phyloP scores from a whole-genome alignment of 345 rosid species.

The Brassica rapa region DNA sequence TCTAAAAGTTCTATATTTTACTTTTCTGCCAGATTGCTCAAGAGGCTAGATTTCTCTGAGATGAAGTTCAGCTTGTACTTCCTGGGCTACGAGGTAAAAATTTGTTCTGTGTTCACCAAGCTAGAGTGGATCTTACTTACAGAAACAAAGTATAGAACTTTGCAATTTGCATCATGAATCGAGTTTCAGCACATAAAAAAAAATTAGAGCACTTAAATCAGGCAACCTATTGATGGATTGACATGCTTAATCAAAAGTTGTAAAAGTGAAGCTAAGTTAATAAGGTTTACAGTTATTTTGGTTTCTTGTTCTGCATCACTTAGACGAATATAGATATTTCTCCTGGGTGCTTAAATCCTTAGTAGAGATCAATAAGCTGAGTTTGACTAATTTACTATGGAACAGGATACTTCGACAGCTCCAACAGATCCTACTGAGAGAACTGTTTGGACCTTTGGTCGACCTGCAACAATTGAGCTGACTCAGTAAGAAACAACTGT shows the following conservation, averaged over 20 bases:
- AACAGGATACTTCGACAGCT: slow-evolving; percentile 69
- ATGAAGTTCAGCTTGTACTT: slow-evolving; percentile 91
- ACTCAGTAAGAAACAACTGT: slow-evolving; percentile 63
- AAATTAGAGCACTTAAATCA: no score
- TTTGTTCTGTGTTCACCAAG: not conserved
- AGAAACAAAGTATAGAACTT: not conserved
- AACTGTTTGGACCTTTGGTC: slow-evolving; percentile 82
- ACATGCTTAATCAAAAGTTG: not conserved
- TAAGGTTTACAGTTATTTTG: not conserved
- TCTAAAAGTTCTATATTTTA: not conserved
- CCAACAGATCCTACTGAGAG: slow-evolving; percentile 74
- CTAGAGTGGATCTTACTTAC: slow-evolving; percentile 7
- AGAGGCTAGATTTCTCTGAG: slow-evolving; percentile 87
- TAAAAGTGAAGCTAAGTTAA: not conserved
- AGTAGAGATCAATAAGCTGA: not conserved
- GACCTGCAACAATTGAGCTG: slow-evolving; percentile 79
- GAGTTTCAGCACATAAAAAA: not conserved
- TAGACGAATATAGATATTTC: not conserved
- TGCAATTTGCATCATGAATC: slow-evolving; percentile 13
- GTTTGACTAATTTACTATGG: slow-evolving; percentile 20
- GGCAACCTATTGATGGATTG: not conserved
- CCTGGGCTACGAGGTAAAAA: slow-evolving; percentile 84
- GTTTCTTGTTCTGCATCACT: not conserved
- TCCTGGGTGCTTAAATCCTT: not conserved
- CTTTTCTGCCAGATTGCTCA: slow-evolving; percentile 59